phyloP scores from a whole-genome alignment of 1,284 basidiomycete genomes.

The Crucibulum cyathiforme region DNA sequence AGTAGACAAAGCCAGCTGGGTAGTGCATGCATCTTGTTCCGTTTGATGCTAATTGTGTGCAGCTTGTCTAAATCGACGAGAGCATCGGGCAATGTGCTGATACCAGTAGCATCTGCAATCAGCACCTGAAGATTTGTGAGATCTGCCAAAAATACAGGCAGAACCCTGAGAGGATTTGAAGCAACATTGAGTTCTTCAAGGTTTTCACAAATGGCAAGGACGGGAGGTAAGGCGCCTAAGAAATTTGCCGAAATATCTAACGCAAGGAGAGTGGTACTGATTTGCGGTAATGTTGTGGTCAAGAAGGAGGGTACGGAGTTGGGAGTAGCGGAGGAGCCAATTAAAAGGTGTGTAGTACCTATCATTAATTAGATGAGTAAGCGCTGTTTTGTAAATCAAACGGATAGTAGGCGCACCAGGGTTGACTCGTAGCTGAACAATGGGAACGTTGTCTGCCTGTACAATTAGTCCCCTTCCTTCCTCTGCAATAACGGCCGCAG shows the following conservation, averaged over 20 bases:
- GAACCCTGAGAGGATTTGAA: constrained; percentile 83
- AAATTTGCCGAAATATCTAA: constrained; percentile 91
- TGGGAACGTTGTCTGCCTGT: constrained; percentile 65
- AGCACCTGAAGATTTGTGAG: constrained; percentile 84
- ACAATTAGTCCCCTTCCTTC: constrained; percentile 83
- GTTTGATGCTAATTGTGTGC: constrained; percentile 86
- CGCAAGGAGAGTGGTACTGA: constrained; percentile 79
- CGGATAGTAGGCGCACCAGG: constrained; percentile 56
- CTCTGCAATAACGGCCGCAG: constrained; percentile 78
- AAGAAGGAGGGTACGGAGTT: constrained; percentile 80
- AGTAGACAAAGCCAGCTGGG: constrained; percentile 94
- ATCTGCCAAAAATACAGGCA: constrained; percentile 84
- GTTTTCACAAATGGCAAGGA: constrained; percentile 75
- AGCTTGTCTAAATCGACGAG: constrained; percentile 74
- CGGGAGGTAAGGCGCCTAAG: constrained; percentile 80
- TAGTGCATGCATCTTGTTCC: constrained; percentile 88
- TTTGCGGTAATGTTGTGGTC: constrained; percentile 69
- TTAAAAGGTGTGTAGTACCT: constrained; percentile 91
- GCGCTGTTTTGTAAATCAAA: constrained; percentile 5
- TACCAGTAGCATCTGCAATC: constrained; percentile 87
- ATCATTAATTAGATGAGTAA: constrained; percentile 12
- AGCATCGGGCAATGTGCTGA: constrained; percentile 75
- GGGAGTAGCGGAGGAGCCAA: constrained; percentile 78
- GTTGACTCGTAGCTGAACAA: constrained; percentile 67
- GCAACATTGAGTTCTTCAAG: constrained; percentile 96